A percentile compares a stretch with the other conserved stretches of the same genome.
Conservation (phyloP, 2,329 filamentous ascomycete species). For the Calonectria hawksworthii region DNA sequence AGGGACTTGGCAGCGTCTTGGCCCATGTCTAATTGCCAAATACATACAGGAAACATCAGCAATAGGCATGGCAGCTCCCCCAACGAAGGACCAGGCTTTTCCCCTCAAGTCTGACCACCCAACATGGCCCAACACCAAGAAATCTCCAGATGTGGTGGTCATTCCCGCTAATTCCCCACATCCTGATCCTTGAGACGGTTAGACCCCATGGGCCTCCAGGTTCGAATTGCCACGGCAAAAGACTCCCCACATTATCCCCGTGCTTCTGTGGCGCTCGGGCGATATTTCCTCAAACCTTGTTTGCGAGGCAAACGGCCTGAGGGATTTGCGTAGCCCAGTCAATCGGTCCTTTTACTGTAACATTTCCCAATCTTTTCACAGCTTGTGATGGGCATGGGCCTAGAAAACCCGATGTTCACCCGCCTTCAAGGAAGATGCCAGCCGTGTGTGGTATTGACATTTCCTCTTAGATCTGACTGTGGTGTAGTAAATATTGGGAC, state of each 20-base stretch:
- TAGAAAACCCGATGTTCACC: background rate
- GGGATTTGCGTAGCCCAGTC: slow-evolving; percentile 3
- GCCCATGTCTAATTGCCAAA: too few species aligned
- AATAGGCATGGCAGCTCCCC: too few species aligned
- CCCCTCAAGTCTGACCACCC: background rate
- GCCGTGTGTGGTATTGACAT: too few species aligned
- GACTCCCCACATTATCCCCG: slow-evolving; percentile 2
- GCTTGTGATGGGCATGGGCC: background rate
- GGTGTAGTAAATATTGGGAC: too few species aligned
- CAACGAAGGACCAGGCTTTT: background rate
- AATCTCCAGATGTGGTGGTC: background rate
- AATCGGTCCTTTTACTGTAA: slow-evolving; percentile 10
- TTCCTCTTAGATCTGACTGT: background rate
- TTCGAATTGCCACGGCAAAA: slow-evolving; percentile 11
- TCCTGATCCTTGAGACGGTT: background rate
- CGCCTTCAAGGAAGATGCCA: background rate
- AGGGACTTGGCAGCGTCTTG: background rate
- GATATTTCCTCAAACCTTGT: background rate
- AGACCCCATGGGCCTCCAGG: slow-evolving; percentile 11
- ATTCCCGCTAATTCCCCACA: slow-evolving; percentile 4
- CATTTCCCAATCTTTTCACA: slow-evolving; percentile 7
- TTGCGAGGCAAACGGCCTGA: background rate
- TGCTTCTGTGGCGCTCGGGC: slow-evolving; percentile 1
- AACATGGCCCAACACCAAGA: background rate
- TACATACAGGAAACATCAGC: background rate